Percentiles rank a stretch among this genome's conserved stretches.
phyloP scores from a whole-genome alignment of 768 basidiomycete genomes.

The Agrocybe praecox region DNA sequence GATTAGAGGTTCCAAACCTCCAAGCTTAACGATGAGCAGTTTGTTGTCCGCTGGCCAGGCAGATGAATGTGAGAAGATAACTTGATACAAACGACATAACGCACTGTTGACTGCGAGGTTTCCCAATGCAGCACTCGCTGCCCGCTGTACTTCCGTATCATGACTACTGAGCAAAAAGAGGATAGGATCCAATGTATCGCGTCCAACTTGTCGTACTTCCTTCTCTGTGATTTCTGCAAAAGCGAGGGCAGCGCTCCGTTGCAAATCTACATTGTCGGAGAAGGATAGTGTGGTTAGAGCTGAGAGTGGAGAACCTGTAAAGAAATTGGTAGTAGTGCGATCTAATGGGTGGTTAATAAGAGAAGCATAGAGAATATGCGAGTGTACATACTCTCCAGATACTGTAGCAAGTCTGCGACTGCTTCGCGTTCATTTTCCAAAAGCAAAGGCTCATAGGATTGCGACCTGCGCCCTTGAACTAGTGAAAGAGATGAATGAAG shows the following conservation, averaged over 20 bases:
- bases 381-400: conserved; percentile 79
- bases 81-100: conserved; percentile 29
- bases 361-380: neutral
- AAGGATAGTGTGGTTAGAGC: conserved; percentile 97
- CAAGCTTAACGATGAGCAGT: conserved; percentile 95
- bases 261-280: conserved; percentile 98
- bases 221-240: conserved; percentile 99
- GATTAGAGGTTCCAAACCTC: conserved; percentile 96
- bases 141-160: conserved; percentile 98
- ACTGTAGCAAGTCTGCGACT: conserved; percentile 95
- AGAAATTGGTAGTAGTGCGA: conserved; percentile 98
- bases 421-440: conserved; percentile 96
- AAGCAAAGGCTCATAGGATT: conserved; percentile 84
- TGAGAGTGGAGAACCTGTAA: conserved; percentile 87
- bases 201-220: conserved; percentile 94
- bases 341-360: conserved; percentile 50
- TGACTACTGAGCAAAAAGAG: conserved; percentile 96
- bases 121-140: conserved; percentile 95
- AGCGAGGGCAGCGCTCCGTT: conserved; percentile 95
- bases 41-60: conserved; percentile 90
- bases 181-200: conserved; percentile 98
- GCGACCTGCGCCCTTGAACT: conserved; percentile 85
- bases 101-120: conserved; percentile 97
- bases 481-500: conserved; percentile 20
- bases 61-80: neutral